These are phyloP conservation scores for Allium cepa DNA, from an alignment of 106 monocot genomes.

Conservation along the genomic window DNA sequence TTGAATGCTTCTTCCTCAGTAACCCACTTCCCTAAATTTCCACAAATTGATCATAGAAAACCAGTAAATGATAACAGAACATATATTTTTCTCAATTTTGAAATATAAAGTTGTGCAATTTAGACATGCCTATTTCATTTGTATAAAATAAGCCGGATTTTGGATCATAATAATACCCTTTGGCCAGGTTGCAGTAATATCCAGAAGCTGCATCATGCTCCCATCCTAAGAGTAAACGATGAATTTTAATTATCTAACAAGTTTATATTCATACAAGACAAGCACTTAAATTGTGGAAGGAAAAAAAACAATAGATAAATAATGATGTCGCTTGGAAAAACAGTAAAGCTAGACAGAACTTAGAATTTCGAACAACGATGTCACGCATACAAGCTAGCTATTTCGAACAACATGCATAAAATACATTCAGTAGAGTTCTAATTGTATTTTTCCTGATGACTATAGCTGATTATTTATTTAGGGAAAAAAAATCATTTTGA, in stretches of 20 bases:
- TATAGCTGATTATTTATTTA: too few relatives aligned
- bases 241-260: background rate
- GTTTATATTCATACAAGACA: too few relatives aligned
- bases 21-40: slow-evolving; percentile 62
- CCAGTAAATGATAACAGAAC: background rate
- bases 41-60: background rate
- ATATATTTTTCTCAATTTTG: background rate
- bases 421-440: too few relatives aligned
- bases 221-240: slow-evolving; percentile 44
- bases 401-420: too few relatives aligned
- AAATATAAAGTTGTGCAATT: background rate
- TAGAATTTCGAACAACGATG: too few relatives aligned
- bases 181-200: slow-evolving; percentile 64
- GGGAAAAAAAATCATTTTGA: too few relatives aligned
- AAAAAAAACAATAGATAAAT: too few relatives aligned
- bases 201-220: slow-evolving; percentile 74
- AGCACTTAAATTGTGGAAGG: too few relatives aligned
- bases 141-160: slow-evolving; percentile 66
- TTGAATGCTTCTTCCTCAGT: slow-evolving; percentile 54
- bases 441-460: too few relatives aligned
- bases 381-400: too few relatives aligned
- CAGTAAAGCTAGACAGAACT: too few relatives aligned
- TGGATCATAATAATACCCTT: slow-evolving; percentile 60
- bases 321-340: too few relatives aligned
- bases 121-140: slow-evolving; percentile 36